Evolutionary conservation across 2,329 filamentous ascomycete genomes (phyloP), one percentile per base, ranked within the genome.

Genomic region (Dothistroma pini): DNA sequence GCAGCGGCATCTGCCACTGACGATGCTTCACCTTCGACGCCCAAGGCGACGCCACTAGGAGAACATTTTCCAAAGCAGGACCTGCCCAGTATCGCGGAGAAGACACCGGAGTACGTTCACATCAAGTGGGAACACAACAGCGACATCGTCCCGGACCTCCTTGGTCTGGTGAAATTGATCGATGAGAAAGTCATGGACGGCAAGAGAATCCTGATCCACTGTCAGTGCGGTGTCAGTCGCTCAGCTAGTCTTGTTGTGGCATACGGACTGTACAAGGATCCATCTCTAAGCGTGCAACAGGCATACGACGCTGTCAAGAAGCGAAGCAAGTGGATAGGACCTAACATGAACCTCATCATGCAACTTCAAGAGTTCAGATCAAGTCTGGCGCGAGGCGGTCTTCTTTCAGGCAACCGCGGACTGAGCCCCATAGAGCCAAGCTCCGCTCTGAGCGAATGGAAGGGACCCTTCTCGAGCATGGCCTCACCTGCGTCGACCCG

Each of bases 291-390:
- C 67, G 89, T 93, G 57, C 92, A 93, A 70, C 89, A 93, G 72
- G 89, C 90, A 2, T 95, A 95, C 72, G 86, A 91, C 72, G 84
- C 87, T 2, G 90, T 91, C 2, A 91, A 96, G 76, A 83, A 85
- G 57, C 89, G 89, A 76, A 95, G 90, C 75, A 86, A 83, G 71
- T 96, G 91, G 90, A 93, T 96, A 68, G 92, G 90, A 61, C 90
- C 90, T 0, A 96, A 96, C 75, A 96, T 96, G 91, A 90, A 90
- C 67, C 81, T 96, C 67, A 92, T 96, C 82, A 95, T 95, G 81
- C 92, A 91, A 67, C 79, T 96, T 53, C 90, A 93, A 73, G 90
- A 93, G 70, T 93, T 93, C 72, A 82, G 63, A 75, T 83, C 66
- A 72, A 83, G 70, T 77, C 81, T 74, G 4, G 64, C 70, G 12